Conservation (phyloP, 2,329 filamentous ascomycete species). For the Macrophomina pseudophaseolina region DNA sequence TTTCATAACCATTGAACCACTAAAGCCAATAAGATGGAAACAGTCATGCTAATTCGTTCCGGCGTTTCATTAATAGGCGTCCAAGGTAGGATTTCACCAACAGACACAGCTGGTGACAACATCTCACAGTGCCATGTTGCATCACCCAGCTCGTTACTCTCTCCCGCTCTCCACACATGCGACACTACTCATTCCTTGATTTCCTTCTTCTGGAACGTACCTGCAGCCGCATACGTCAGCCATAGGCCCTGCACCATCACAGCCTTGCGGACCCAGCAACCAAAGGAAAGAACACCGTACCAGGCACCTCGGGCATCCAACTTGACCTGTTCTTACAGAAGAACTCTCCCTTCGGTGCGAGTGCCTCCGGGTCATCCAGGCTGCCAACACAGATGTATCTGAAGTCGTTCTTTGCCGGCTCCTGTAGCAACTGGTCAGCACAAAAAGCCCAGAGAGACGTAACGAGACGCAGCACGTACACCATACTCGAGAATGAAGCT, state of each 20-base stretch:
- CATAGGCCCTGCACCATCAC: neutral
- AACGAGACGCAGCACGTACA: neutral
- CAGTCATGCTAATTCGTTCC: too few relatives aligned
- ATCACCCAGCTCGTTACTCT: too few relatives aligned
- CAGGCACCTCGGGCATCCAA: slow-evolving; percentile 36
- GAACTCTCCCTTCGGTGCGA: slow-evolving; percentile 66
- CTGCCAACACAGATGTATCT: slow-evolving; percentile 35
- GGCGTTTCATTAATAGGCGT: too few relatives aligned
- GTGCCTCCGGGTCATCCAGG: slow-evolving; percentile 34
- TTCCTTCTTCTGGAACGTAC: slow-evolving; percentile 29
- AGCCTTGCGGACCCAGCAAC: neutral
- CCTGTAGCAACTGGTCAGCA: slow-evolving; percentile 14
- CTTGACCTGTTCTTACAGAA: slow-evolving; percentile 62
- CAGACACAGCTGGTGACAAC: too few relatives aligned
- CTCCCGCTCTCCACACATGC: too few relatives aligned
- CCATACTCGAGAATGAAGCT: slow-evolving; percentile 60
- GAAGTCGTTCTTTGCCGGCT: slow-evolving; percentile 34
- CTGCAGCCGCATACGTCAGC: slow-evolving; percentile 2
- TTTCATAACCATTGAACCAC: too few relatives aligned
- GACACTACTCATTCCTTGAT: slow-evolving; percentile 28
- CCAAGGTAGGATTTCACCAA: too few relatives aligned
- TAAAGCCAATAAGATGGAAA: too few relatives aligned
- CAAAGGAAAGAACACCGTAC: slow-evolving; percentile 26
- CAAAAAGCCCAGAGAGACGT: neutral
- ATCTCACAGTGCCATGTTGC: too few relatives aligned